Evolutionary conservation across 2,329 filamentous ascomycete genomes (phyloP), one percentile per base, ranked within the genome.

Genomic region (Ophiosphaerella narmari): DNA sequence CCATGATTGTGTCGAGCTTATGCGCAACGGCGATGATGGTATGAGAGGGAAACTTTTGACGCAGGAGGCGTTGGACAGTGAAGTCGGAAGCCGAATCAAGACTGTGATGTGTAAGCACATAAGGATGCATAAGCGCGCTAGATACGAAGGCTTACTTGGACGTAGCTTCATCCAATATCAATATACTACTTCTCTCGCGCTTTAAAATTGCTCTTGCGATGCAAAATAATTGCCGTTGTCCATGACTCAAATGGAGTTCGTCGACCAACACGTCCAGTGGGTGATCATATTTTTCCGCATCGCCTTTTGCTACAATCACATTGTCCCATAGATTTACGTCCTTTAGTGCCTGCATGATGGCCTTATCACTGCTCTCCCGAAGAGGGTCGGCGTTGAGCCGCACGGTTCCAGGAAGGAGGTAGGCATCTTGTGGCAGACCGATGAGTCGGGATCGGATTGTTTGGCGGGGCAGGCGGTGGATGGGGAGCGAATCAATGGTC

Each of bases 181-280:
- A 43, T 2, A 72, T 44, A 5, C 54, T 62, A 0, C 65, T 55
- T 26, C 57, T 62, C 33, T 65, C 60, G n/a, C 43, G 52, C 18
- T 63, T 53, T 7, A 88, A 66, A 14, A 87, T 75, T 0, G 83
- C 85, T 0, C 85, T 71, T 0, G 82, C 85, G 1, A 89, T 76
- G 54, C 80, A 84, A 57, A 89, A 86, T 0, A 88, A 75, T 60
- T 88, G 86, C 38, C 79, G 79, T 65, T 88, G 85, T 0, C 86
- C 86, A 18, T 68, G 61, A 12, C 60, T 65, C 39, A 71, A 65
- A 39, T 70, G 65, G 9, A 68, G 50, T 43, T 69, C 66, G 6
- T 69, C 64, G 12, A 71, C 65, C 11, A 60, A 44, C 7, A 68
- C 64, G 39, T 70, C 66, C 12, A 71, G 55, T 8, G 67, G 67